Conservation (phyloP, 2,329 filamentous ascomycete species). For the Neurospora sp. region DNA sequence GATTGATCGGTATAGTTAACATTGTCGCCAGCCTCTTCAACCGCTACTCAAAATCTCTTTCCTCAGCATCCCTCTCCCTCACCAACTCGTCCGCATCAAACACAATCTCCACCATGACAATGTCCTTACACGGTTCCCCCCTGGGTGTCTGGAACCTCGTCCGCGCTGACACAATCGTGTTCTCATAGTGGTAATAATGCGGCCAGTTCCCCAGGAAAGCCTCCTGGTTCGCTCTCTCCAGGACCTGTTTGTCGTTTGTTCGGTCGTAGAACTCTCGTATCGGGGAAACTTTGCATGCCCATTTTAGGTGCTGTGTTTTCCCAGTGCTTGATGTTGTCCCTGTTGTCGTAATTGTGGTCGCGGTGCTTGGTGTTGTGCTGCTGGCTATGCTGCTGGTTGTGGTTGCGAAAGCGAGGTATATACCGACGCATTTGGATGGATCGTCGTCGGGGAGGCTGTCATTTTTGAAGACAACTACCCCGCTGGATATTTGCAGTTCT, state of each 20-base stretch:
- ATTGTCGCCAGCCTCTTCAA: too few relatives aligned
- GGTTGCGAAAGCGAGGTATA: slow-evolving; percentile 5
- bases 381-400: background rate
- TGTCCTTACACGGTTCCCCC: slow-evolving; percentile 3
- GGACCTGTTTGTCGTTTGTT: background rate
- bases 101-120: slow-evolving; percentile 12
- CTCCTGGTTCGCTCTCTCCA: slow-evolving; percentile 1
- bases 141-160: slow-evolving; percentile 5
- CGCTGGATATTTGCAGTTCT: background rate
- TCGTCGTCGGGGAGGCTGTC: background rate
- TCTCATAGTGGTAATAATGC: slow-evolving; percentile 5
- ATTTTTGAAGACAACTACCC: slow-evolving; percentile 6
- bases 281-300: background rate
- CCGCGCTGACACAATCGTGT: slow-evolving; percentile 8
- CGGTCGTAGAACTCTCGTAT: background rate
- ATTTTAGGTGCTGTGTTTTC: background rate
- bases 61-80: slow-evolving; percentile 2
- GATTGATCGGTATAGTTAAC: too few relatives aligned
- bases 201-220: background rate
- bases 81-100: slow-evolving; percentile 10
- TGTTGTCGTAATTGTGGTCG: background rate
- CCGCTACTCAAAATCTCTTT: background rate
- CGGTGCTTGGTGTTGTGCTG: background rate
- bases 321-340: background rate
- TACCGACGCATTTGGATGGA: background rate